A percentile compares a stretch with the other conserved stretches of the same genome.
phyloP scores from a whole-genome alignment of 192 early-diverging fungal species.

The Umbelopsis vinacea region DNA sequence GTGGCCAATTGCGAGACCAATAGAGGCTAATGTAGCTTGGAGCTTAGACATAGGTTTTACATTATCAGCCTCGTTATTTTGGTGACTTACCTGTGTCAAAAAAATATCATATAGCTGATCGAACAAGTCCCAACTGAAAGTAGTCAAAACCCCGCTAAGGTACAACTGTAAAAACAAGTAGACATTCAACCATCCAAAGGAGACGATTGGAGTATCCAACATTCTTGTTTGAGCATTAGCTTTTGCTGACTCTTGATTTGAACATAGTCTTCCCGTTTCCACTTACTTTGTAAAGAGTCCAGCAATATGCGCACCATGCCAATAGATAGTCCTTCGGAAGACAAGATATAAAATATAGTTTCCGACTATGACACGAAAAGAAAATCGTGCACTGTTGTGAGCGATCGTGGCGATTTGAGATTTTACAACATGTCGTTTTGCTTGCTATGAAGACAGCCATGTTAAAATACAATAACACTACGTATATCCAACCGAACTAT shows the following conservation, averaged over 20 bases:
- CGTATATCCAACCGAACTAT: not conserved
- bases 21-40: not conserved
- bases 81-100: not conserved
- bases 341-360: slow-evolving; percentile 13
- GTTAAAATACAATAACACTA: no score
- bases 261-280: not conserved
- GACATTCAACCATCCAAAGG: slow-evolving; percentile 40
- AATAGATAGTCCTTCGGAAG: slow-evolving; percentile 10
- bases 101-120: slow-evolving; percentile 30
- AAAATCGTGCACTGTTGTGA: slow-evolving; percentile 4
- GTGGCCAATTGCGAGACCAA: not conserved
- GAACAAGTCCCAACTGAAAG: slow-evolving; percentile 24
- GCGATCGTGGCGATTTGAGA: slow-evolving; percentile 10
- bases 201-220: slow-evolving; percentile 33
- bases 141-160: slow-evolving; percentile 20
- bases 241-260: not conserved
- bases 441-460: not conserved
- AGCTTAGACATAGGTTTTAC: not conserved
- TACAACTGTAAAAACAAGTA: slow-evolving; percentile 27
- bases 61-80: not conserved
- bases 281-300: slow-evolving; percentile 17
- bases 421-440: slow-evolving; percentile 15
- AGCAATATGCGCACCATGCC: slow-evolving; percentile 18
- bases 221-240: not conserved
- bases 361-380: not conserved